Base-by-base conservation (phyloP, 2,329 filamentous ascomycete species). In the Penicillium paneum region DNA sequence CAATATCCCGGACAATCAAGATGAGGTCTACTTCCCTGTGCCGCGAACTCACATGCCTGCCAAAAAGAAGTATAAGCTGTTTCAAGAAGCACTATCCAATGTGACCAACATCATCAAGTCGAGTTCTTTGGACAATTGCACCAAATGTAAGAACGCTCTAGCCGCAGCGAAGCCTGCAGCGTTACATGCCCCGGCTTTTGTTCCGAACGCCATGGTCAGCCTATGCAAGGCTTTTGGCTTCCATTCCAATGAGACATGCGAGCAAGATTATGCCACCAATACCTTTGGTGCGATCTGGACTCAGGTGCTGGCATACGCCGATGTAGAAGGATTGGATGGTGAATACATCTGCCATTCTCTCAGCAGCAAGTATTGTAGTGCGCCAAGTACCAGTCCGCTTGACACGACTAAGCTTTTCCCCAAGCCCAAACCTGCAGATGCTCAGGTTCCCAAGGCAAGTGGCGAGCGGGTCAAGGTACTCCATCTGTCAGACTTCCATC, bases 221-320 rank as follows among this genome's bases (percentile, higher is more conserved):
- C 67, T 84, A 2, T 85, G 82, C 67, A 73, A 79, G 56, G 64
- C 68, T 12, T 81, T 76, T 11, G 62, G 68, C 7, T 80, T 82
- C 53, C 66, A 73, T n/a, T 74, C 76, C 0, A 77, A 79, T 55
- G 61, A 69, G 11, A 74, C 74, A 0, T 85, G 83, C 60, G 70
- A 75, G 48, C 70, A 75, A 21, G 75, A 74, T 39, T 85, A 79
- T 54, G 70, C 74, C 1, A 73, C 75, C 2, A 67, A 71, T 15
- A 79, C 71, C 15, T 81, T 79, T 57, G 82, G 83, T 17, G 77
- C 79, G 1, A 74, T 82, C 51, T 84, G 81, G 81, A 81, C 81
- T 5, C 82, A 85, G 60, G 72, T 85, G 2, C 69, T 85, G 31
- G 75, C 78, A 3, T 72, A 78, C 40, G 81, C 81, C 8, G 76